Evolutionary conservation across 2,329 filamentous ascomycete species (phyloP), one percentile per base, ranked within the genome.

Genomic region (Neofusicoccum kwambonambiense): DNA sequence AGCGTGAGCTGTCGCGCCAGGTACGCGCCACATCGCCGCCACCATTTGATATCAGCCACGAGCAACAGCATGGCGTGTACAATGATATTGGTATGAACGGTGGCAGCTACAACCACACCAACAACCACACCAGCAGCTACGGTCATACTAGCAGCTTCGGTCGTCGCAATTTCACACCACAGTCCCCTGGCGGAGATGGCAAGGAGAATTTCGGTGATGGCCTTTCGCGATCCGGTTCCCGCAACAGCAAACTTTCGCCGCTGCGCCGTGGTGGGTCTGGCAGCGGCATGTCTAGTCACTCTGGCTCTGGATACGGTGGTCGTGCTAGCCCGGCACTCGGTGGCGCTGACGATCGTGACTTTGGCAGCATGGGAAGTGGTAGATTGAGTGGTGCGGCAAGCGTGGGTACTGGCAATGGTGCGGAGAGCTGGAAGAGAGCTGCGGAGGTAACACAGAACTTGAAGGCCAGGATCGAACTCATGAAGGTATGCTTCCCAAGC

Each of bases 391-490:
- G 47, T n/a, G 39, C 57, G 72, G 75, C n/a, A 22, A 69, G 67
- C 39, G 44, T 65, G 73, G 67, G 60, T 75, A 77, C 73, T 69
- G 65, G 60, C 74, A 67, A 75, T 69, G 70, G 77, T 70, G 79
- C 76, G 62, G 95, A 99, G 80, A 98, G 93, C 76, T 99, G 95
- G 95, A 96, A 93, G 81, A 85, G 95, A 70, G 95, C 95, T 17
- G 95, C 95, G 2, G 95, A 99, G 81, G 95, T 99, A 65, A 99
- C 95, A 63, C 97, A 93, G 78, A 95, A 97, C 77, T 79, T 99
- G 73, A 99, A 98, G 82, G 93, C 94, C 61, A 88, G 95, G 76
- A 99, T 99, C 77, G 95, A 98, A 82, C 91, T 95, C 83, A 99
- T 99, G 95, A 99, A 98, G 85, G 87, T 85, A 72, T 68, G 81